A percentile compares a stretch with the other conserved stretches of the same genome.
These are phyloP conservation scores for Mollisia scopiformis DNA, from an alignment of 2,329 filamentous ascomycete genomes.

Conservation along the genomic window DNA sequence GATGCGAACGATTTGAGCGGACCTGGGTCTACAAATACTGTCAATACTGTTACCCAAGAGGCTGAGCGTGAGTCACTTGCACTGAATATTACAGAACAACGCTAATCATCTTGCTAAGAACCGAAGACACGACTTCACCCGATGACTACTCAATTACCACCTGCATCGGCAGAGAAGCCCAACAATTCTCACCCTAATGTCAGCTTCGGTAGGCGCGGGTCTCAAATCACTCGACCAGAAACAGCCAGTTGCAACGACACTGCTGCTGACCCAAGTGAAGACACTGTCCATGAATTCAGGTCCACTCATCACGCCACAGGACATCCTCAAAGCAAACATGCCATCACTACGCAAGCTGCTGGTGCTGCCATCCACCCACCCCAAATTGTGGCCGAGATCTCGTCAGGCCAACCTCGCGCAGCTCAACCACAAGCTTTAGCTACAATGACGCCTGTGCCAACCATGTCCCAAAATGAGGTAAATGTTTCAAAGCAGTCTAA, in stretches of 20 bases:
- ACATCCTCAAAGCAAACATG: background rate
- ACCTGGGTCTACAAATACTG: background rate
- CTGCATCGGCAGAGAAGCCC: background rate
- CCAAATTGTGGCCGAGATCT: background rate
- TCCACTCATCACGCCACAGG: background rate
- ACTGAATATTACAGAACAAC: too few species aligned
- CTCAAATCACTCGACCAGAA: background rate
- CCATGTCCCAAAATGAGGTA: too few species aligned
- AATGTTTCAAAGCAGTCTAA: background rate
- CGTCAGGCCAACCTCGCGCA: background rate
- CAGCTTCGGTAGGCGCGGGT: background rate
- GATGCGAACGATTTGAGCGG: background rate
- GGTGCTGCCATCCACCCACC: background rate
- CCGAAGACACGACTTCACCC: background rate
- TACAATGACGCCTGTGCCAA: too few species aligned
- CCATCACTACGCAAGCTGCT: background rate
- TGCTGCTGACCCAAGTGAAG: background rate
- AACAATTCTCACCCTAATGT: background rate
- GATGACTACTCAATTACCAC: background rate
- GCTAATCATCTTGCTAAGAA: too few species aligned
- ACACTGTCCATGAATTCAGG: background rate
- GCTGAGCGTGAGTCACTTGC: too few species aligned
- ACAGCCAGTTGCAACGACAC: too few species aligned
- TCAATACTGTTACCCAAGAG: too few species aligned
- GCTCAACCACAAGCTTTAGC: background rate